Evolutionary conservation across 2,329 filamentous ascomycete genomes (phyloP).

Genomic region (Colletotrichum lentis): DNA sequence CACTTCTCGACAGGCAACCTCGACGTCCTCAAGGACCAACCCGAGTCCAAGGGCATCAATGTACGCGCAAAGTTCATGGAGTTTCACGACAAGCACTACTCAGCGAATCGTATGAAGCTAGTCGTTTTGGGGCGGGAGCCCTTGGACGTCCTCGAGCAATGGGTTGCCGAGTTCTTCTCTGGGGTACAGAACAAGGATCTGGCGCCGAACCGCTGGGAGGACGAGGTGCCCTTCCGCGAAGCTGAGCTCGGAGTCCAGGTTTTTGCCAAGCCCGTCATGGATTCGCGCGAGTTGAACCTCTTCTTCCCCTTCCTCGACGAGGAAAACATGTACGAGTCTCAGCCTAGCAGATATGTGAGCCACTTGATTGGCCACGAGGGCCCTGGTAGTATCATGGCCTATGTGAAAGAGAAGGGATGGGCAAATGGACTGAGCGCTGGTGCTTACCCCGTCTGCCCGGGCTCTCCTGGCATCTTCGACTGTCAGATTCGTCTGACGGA

Average conservation of each 20-base stretch:
- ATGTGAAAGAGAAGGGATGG: conserved; percentile 91
- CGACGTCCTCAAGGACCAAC: conserved; percentile 83
- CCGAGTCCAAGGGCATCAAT: conserved; percentile 80
- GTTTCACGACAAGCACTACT: conserved; percentile 90
- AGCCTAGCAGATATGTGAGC: conserved; percentile 85
- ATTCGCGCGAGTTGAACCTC: conserved; percentile 79
- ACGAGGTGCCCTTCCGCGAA: conserved; percentile 59
- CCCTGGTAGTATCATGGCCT: conserved; percentile 88
- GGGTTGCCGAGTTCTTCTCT: conserved; percentile 85
- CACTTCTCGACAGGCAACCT: conserved; percentile 93
- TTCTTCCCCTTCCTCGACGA: conserved; percentile 88
- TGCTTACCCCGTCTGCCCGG: conserved; percentile 77
- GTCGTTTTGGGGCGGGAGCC: conserved; percentile 84
- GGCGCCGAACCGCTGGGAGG: conserved; percentile 64
- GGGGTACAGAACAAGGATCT: conserved; percentile 84
- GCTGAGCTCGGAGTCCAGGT: conserved; percentile 70
- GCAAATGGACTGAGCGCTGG: conserved; percentile 84
- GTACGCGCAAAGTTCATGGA: conserved; percentile 91
- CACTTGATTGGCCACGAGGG: conserved; percentile 93
- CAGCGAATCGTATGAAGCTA: conserved; percentile 92
- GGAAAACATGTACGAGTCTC: conserved; percentile 78
- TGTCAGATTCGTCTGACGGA: conserved; percentile 83
- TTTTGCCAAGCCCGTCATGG: conserved; percentile 92
- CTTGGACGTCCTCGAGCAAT: conserved; percentile 81
- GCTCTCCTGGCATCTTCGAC: conserved; percentile 78